These are phyloP conservation scores for Heterobasidion occidentale DNA, from an alignment of 1,284 basidiomycete genomes.

Conservation along the genomic window DNA sequence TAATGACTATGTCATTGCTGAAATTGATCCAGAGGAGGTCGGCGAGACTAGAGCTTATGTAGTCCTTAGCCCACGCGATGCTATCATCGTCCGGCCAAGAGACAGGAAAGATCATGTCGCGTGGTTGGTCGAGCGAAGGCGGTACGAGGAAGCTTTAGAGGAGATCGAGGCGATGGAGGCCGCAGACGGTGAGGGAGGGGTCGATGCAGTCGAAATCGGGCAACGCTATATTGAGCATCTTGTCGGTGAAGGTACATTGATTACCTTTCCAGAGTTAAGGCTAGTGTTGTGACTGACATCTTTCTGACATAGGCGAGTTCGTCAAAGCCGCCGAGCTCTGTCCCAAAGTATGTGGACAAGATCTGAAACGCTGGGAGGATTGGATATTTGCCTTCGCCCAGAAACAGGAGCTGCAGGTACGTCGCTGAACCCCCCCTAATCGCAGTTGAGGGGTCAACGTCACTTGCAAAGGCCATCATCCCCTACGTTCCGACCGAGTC, in stretches of 20 bases:
- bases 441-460: background rate
- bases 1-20: constrained; percentile 82
- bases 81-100: constrained; percentile 80
- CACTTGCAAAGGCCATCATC: constrained; percentile 61
- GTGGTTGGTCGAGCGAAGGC: constrained; percentile 84
- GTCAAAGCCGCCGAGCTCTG: constrained; percentile 80
- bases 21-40: constrained; percentile 29
- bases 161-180: constrained; percentile 62
- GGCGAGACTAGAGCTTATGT: constrained; percentile 51
- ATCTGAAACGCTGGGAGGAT: constrained; percentile 85
- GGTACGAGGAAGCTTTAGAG: constrained; percentile 86
- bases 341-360: constrained; percentile 79
- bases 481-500: constrained; percentile 82
- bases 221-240: constrained; percentile 80
- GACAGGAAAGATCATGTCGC: constrained; percentile 87
- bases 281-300: background rate
- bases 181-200: constrained; percentile 25
- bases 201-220: constrained; percentile 75
- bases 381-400: constrained; percentile 93
- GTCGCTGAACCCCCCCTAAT: constrained; percentile 10
- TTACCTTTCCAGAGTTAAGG: background rate
- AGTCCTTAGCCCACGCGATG: constrained; percentile 79
- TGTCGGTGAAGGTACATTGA: constrained; percentile 55
- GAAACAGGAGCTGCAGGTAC: constrained; percentile 71
- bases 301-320: constrained; percentile 56